Conservation (phyloP, 805 yeast species). For the Saccharomyces jurei region DNA sequence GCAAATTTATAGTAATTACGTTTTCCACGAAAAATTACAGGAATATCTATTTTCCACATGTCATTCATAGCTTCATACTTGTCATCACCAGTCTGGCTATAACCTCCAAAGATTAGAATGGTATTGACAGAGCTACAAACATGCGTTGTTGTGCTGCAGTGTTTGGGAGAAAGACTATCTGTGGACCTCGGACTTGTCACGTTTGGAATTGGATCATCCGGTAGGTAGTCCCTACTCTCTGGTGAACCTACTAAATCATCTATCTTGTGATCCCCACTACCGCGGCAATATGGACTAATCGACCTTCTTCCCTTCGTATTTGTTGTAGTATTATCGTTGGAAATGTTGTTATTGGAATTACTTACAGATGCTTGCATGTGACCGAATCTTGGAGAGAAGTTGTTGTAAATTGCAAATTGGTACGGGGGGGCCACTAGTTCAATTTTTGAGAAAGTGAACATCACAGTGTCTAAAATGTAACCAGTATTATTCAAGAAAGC, state of each 20-base stretch:
- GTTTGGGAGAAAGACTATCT: background rate
- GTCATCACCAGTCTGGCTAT: conserved; percentile 28
- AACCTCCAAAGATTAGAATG: conserved; percentile 43
- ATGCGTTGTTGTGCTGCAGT: background rate
- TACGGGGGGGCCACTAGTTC: conserved; percentile 31
- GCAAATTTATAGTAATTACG: conserved; percentile 32
- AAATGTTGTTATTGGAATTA: background rate
- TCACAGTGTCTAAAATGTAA: conserved; percentile 49
- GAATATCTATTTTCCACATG: conserved; percentile 36
- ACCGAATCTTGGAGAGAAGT: conserved; percentile 34
- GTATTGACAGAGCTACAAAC: conserved; percentile 8
- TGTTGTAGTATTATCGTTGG: conserved; percentile 1
- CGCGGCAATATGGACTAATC: background rate
- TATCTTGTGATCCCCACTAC: background rate
- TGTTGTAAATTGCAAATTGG: conserved; percentile 24
- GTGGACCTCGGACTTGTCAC: background rate
- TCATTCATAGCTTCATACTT: conserved; percentile 33
- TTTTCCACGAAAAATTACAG: conserved; percentile 31
- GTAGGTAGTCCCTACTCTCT: background rate
- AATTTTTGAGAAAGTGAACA: conserved; percentile 43
- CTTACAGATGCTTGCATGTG: conserved; percentile 30
- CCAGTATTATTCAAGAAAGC: conserved; percentile 45
- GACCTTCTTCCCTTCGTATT: conserved; percentile 1
- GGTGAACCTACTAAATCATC: background rate
- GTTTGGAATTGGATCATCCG: background rate